Conservation (phyloP, 106 monocot genomes). For the Phalaenopsis aphrodite region DNA sequence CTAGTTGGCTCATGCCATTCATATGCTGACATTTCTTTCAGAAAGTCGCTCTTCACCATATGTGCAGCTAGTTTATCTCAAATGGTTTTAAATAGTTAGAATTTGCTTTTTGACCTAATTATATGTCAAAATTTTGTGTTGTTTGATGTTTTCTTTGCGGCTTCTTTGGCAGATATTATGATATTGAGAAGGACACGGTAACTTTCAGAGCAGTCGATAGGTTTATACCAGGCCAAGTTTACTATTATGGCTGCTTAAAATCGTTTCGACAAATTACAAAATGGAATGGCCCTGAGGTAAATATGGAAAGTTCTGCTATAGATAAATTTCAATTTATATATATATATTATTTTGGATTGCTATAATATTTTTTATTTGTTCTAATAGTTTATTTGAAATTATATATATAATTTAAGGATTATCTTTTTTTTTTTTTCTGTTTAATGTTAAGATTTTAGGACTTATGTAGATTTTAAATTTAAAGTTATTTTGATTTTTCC, state of each 20-base stretch:
- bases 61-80: background rate
- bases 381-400: too few species aligned
- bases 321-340: too few species aligned
- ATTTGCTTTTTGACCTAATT: background rate
- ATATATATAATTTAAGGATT: too few species aligned
- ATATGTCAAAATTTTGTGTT: background rate
- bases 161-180: constrained; percentile 60
- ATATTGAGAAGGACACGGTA: constrained; percentile 66
- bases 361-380: too few species aligned
- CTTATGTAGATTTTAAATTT: too few species aligned
- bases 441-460: too few species aligned
- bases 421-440: too few species aligned
- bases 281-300: constrained; percentile 96
- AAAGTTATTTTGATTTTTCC: too few species aligned
- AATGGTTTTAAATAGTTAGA: background rate
- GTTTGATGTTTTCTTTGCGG: background rate
- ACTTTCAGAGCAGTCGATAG: constrained; percentile 84
- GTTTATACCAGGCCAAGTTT: constrained; percentile 74
- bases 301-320: background rate
- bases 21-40: background rate
- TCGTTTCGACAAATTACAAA: constrained; percentile 92
- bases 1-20: background rate
- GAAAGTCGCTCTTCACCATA: background rate
- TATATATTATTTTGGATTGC: too few species aligned
- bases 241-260: constrained; percentile 92